Conservation (phyloP, 495 filamentous ascomycete species). For the Terfezia claveryi region DNA sequence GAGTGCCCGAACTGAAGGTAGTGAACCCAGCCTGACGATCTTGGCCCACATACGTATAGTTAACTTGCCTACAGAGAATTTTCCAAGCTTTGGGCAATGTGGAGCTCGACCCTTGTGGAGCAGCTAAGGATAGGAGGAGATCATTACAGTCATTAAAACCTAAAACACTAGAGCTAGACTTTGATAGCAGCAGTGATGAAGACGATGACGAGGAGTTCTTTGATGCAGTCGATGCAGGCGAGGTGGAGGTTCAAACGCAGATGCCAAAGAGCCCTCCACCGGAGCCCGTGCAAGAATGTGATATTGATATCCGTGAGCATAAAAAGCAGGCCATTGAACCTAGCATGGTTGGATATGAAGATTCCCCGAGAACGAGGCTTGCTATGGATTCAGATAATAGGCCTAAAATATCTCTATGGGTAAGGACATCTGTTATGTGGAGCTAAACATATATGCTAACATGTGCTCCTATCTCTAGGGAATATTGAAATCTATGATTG, state of each 20-base stretch:
- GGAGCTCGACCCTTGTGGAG: background rate
- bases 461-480: conserved; percentile 31
- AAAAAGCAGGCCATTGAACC: conserved; percentile 34
- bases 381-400: conserved; percentile 83
- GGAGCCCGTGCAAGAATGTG: conserved; percentile 6
- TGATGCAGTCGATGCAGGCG: conserved; percentile 83
- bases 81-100: background rate
- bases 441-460: background rate
- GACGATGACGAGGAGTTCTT: conserved; percentile 91
- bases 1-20: conserved; percentile 17
- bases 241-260: conserved; percentile 51
- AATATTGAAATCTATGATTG: conserved; percentile 98
- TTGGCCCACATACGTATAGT: conserved; percentile 8
- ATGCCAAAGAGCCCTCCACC: conserved; percentile 26
- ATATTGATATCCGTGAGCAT: background rate
- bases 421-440: conserved; percentile 25
- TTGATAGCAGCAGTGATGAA: conserved; percentile 40
- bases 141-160: background rate
- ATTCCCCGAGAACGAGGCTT: conserved; percentile 50
- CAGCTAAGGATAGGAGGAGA: background rate
- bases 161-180: conserved; percentile 2
- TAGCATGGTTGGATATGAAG: conserved; percentile 80
- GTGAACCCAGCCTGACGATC: background rate
- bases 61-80: background rate
- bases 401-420: conserved; percentile 90